Base-by-base conservation (phyloP, 2,329 filamentous ascomycete genomes). In the Alternaria sp. region DNA sequence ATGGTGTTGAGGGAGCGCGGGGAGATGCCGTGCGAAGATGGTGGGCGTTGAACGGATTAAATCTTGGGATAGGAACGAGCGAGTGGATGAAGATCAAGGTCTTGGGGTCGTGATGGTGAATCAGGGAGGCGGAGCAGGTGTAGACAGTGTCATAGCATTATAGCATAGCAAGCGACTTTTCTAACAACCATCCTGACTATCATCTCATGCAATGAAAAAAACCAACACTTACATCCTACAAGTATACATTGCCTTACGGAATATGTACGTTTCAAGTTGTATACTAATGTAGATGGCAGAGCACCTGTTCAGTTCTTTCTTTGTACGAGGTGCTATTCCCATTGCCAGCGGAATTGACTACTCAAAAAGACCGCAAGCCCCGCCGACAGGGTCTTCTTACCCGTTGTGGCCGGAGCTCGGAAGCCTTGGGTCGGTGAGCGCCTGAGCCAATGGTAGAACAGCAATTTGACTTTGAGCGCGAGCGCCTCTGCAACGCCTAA, bases 41-140 rank as follows among this genome's bases (percentile, higher is more conserved):
- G 95, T 98, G 95, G 95, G 91, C 92, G 23, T 83, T 86, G 68
- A 95, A 96, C 71, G 93, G 93, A 0, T 82, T 96, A 65, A 95
- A 96, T 74, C 80, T 96, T 56, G 92, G 92, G 1, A 85, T 96
- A 44, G 90, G 91, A 4, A 95, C 93, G 44, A 93, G 92, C 69
- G 93, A 96, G 79, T 96, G 93, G 94, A 94, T 96, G 89, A 91
- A 92, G 81, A 88, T 90, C 18, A 92, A 92, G 80, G 88, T 90
- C 66, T 81, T 96, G 66, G 75, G 74, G 21, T 76, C 73, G n/a
- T 73, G 33, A 63, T 9, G 15, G 30, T 6, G 45, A 11, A 14
- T 55, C 4, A 55, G 15, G 11, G 15, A 43, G 26, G 63, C 21
- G 21, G 25, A 49, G 20, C 28, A 43, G 18, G 28, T 28, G 14